These are phyloP conservation scores for Nidula niveotomentosa DNA, from an alignment of 1,284 basidiomycete genomes.

Conservation along the genomic window DNA sequence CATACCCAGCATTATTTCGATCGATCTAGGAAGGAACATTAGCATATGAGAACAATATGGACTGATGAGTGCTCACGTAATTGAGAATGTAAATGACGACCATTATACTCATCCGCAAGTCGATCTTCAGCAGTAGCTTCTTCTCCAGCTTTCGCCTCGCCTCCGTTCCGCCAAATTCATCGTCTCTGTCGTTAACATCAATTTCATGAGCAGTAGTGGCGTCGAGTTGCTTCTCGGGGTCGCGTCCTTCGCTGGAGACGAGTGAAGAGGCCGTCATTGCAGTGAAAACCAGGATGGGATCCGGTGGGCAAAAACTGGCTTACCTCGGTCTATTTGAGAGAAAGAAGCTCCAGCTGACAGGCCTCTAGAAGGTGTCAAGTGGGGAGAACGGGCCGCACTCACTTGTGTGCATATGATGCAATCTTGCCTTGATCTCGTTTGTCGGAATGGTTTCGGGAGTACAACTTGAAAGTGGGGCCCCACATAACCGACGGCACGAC, in stretches of 20 bases:
- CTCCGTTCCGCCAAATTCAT: slow-evolving; percentile 44
- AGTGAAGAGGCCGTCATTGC: background rate
- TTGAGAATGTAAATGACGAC: slow-evolving; percentile 57
- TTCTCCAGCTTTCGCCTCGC: slow-evolving; percentile 40
- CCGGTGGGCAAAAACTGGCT: too few relatives aligned
- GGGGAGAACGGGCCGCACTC: too few relatives aligned
- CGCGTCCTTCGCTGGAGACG: background rate
- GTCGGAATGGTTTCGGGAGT: too few relatives aligned
- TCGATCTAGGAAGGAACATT: slow-evolving; percentile 46
- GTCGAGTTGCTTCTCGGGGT: slow-evolving; percentile 8
- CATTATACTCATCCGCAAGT: slow-evolving; percentile 47
- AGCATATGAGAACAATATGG: background rate
- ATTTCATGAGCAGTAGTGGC: background rate
- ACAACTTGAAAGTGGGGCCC: too few relatives aligned
- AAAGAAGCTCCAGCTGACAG: too few relatives aligned
- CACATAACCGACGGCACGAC: too few relatives aligned
- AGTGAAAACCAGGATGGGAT: background rate
- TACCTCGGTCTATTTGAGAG: too few relatives aligned
- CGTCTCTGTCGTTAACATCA: slow-evolving; percentile 21
- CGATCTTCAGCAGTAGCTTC: slow-evolving; percentile 47
- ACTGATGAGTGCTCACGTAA: slow-evolving; percentile 31
- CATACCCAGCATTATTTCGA: slow-evolving; percentile 65
- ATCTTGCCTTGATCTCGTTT: too few relatives aligned
- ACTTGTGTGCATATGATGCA: too few relatives aligned
- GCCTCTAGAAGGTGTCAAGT: too few relatives aligned